phyloP scores from a whole-genome alignment of 441 rosid species.

The Mallotus japonicus region DNA sequence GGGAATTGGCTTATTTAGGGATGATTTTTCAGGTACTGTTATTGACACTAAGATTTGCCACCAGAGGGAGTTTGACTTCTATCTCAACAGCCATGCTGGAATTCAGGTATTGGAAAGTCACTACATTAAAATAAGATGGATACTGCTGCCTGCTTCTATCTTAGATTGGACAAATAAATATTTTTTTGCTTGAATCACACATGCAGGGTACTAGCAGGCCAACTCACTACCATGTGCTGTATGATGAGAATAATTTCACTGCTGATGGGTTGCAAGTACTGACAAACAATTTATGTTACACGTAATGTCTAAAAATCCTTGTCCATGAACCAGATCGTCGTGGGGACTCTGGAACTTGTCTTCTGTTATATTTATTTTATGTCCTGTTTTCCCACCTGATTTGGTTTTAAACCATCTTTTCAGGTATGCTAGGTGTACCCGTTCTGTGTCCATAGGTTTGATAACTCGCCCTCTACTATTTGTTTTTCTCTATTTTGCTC shows the following conservation, averaged over 20 bases:
- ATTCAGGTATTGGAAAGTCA: conserved; percentile 44
- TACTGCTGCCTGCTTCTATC: neutral
- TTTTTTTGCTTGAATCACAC: neutral
- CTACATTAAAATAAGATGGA: neutral
- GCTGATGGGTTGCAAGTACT: conserved; percentile 59
- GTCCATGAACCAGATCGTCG: neutral
- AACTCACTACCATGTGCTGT: conserved; percentile 68
- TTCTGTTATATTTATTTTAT: neutral
- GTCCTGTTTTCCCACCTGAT: neutral
- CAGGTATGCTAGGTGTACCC: conserved; percentile 68
- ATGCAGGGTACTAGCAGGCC: conserved; percentile 78
- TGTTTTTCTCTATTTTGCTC: neutral
- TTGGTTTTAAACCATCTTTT: neutral
- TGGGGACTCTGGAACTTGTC: neutral
- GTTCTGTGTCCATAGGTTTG: conserved; percentile 63
- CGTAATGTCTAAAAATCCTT: conserved; percentile 39
- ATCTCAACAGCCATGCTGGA: conserved; percentile 74
- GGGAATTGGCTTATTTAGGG: neutral
- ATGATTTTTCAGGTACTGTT: conserved; percentile 60
- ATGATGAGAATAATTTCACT: conserved; percentile 57
- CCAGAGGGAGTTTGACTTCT: conserved; percentile 69
- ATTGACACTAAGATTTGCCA: conserved; percentile 75
- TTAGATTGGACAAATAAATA: neutral
- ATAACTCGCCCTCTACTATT: neutral
- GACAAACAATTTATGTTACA: conserved; percentile 72